Evolutionary conservation across 805 yeast species (phyloP).

Genomic region (Kuraishia piskuri): DNA sequence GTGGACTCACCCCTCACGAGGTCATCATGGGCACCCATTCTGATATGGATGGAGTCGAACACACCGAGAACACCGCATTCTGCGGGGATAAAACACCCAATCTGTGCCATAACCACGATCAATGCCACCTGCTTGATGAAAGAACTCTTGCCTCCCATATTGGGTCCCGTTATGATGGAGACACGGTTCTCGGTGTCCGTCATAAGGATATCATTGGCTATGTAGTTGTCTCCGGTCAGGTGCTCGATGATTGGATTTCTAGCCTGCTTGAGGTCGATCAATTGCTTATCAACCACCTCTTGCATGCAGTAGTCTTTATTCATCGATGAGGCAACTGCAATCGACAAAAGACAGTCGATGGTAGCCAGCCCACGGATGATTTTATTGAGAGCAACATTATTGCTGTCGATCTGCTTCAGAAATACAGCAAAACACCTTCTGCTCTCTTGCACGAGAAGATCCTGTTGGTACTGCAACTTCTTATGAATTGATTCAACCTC

Average conservation of each 20-base stretch:
- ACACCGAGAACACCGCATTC: conserved; percentile 50
- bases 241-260: conserved; percentile 29
- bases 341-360: conserved; percentile 60
- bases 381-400: conserved; percentile 28
- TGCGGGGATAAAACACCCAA: conserved; percentile 75
- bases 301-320: conserved; percentile 43
- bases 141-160: conserved; percentile 84
- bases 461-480: conserved; percentile 52
- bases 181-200: conserved; percentile 36
- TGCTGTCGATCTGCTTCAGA: conserved; percentile 27
- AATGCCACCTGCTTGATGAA: conserved; percentile 70
- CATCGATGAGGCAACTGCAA: conserved; percentile 49
- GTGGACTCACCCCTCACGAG: conserved; percentile 72
- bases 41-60: conserved; percentile 41
- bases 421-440: conserved; percentile 37
- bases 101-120: conserved; percentile 62
- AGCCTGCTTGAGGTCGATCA: conserved; percentile 44
- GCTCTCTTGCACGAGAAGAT: conserved; percentile 34
- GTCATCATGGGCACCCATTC: conserved; percentile 84
- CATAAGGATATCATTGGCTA: conserved; percentile 59
- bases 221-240: conserved; percentile 30
- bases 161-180: conserved; percentile 73
- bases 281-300: conserved; percentile 33
- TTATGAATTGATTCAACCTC: conserved; percentile 40
- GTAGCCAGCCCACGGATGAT: conserved; percentile 40